Base-by-base conservation (phyloP, 2,329 filamentous ascomycete genomes). In the Alternaria atra region DNA sequence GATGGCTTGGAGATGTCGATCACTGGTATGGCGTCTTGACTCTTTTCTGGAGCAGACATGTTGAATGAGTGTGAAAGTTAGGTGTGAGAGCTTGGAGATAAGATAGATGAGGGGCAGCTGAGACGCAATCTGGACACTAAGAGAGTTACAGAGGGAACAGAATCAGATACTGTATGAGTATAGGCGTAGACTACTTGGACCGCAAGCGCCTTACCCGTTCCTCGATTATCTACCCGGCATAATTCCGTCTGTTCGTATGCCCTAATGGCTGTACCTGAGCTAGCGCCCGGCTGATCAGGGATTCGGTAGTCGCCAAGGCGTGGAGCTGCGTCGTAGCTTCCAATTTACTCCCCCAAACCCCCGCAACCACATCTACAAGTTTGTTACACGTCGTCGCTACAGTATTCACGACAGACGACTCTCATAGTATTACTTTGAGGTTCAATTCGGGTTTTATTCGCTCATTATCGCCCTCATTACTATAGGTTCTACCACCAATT, bases 1-100 rank as follows among this genome's bases (percentile, higher is more conserved):
- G 84, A 83, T 5, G 85, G 82, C 17, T 85, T 84, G 4, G 89
- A 90, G 66, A 97, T 89, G 77, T 97, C 91, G 69, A 98, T 92
- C 53, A 97, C 83, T 23, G 94, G 93, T 39, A 97, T 93, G 4
- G 58, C 29, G 8, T 62, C 58, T 9, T 60, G 58, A 25, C 50
- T 8, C 3, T 30, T 12, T 13, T 66, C 61, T 10, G 58, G 37
- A 8, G 46, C 32, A 47, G 70, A 12, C 73, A 73, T 75, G 2
- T 53, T 61, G 39, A n/a, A 34, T 12, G 34, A 34, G 9, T 29
- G 30, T 23, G 23, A 35, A 27, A 27, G 30, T 35, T 13, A 32
- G 13, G 44, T n/a, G 29, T 34, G 25, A 43, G 15, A 27, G 23
- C 7, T 17, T 20, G 15, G 10, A 50, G 54, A 32, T 46, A 54